Evolutionary conservation across 2,329 filamentous ascomycete genomes (phyloP), one percentile per base, ranked within the genome.

Genomic region (Nigrospora oryzae): DNA sequence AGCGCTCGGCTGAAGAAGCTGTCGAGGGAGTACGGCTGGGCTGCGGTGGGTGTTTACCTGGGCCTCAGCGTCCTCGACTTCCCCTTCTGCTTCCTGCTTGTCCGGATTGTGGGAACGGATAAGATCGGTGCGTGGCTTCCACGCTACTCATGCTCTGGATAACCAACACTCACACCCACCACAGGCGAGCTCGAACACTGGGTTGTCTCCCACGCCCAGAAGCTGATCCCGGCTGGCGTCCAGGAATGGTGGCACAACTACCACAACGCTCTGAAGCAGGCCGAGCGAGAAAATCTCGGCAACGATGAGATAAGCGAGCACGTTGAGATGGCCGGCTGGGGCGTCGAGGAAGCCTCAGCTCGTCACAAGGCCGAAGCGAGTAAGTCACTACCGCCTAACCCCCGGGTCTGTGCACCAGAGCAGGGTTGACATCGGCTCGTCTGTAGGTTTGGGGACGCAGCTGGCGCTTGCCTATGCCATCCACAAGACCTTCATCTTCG

Each of bases 401-500:
- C 23, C n/a, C n/a, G n/a, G n/a, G 23, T 28, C 23, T 28, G 45
- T 38, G 12, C 34, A 28, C 23, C 13, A 35, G 8, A n/a, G 48
- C 43, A 31, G 13, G 35, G 13, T 32, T 47, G 42, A 49, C 55
- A 36, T 56, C 40, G 34, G 45, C 43, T 47, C 34, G 34, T 6
- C 10, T 5, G 35, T 51, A 83, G 79, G 79, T 54, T 63, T 84
- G 32, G 79, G 74, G 42, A 97, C 93, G 10, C 89, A 96, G 61
- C 71, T 98, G 30, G 89, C 88, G 14, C 76, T 98, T 40, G 93
- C 93, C 12, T 98, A 98, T 60, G 91, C 91, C 28, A 88, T 98
- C 47, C 93, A 98, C 74, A 98, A 98, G 70, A 94, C 86, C 55
- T 89, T 97, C 64, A 96, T 98, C 58, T 95, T 98, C 65, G 65